A percentile compares a stretch with the other conserved stretches of the same genome.
These are phyloP conservation scores for Solioccasus polychromus DNA, from an alignment of 768 basidiomycete genomes.

Conservation along the genomic window DNA sequence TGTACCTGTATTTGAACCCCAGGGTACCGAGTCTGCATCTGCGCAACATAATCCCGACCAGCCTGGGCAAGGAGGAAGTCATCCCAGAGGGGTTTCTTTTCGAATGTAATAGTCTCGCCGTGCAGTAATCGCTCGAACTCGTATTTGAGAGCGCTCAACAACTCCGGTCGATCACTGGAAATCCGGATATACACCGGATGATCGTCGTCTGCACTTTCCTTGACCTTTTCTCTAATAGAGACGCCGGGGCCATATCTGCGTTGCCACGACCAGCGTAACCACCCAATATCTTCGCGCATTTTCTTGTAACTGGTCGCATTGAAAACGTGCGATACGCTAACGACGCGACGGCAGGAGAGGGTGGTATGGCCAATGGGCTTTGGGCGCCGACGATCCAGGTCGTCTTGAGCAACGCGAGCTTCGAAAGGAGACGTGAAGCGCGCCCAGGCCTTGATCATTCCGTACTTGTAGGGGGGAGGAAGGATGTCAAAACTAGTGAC, in stretches of 20 bases:
- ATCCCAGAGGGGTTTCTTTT: conserved; percentile 62
- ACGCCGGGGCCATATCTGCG: conserved; percentile 30
- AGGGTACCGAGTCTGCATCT: conserved; percentile 38
- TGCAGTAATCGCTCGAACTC: conserved; percentile 60
- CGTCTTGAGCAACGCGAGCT: conserved; percentile 49
- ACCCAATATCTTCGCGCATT: conserved; percentile 43
- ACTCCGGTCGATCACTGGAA: conserved; percentile 45
- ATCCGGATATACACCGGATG: conserved; percentile 42
- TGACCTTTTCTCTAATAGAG: conserved; percentile 24
- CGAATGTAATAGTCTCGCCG: conserved; percentile 55
- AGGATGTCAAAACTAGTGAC: conserved; percentile 43
- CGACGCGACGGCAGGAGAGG: conserved; percentile 52
- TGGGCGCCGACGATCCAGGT: conserved; percentile 47
- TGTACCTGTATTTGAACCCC: conserved; percentile 46
- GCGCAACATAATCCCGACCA: conserved; percentile 45
- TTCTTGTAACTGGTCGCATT: conserved; percentile 35
- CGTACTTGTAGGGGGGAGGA: conserved; percentile 50
- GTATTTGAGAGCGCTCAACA: conserved; percentile 54
- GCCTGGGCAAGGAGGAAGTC: conserved; percentile 47
- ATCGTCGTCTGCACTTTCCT: conserved; percentile 5
- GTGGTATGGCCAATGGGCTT: conserved; percentile 42
- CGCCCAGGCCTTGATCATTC: conserved; percentile 52
- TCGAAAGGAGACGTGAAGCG: conserved; percentile 49
- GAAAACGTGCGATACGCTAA: conserved; percentile 48
- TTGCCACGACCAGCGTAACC: conserved; percentile 39